Conservation (phyloP, 306 rosid genomes). For the Sindora glabra region DNA sequence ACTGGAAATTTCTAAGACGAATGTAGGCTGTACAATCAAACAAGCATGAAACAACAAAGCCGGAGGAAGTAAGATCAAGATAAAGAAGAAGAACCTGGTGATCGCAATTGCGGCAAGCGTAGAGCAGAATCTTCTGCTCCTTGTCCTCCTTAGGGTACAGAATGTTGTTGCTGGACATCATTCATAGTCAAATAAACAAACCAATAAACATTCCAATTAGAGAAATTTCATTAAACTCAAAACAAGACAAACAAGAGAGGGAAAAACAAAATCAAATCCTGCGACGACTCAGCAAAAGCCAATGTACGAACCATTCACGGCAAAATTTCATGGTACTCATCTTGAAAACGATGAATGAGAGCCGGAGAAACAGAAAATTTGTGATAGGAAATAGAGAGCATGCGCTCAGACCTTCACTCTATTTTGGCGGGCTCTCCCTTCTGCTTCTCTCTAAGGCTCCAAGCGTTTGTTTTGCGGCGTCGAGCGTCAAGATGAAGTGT, state of each 20-base stretch:
- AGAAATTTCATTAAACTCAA: background rate
- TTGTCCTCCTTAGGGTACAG: constrained; percentile 90
- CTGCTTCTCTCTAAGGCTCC: no score
- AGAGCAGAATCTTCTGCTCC: constrained; percentile 70
- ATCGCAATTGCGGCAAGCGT: constrained; percentile 95
- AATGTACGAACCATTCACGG: constrained; percentile 72
- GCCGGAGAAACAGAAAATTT: background rate
- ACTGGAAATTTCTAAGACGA: no score
- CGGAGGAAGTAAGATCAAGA: background rate
- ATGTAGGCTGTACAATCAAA: background rate
- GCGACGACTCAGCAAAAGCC: background rate
- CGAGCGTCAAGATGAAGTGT: no score
- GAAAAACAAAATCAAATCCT: background rate
- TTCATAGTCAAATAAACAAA: background rate
- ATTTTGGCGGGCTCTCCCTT: no score
- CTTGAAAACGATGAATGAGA: no score
- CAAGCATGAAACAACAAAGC: no score
- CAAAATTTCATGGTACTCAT: constrained; percentile 99
- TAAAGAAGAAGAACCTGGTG: constrained; percentile 58
- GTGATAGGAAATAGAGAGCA: background rate
- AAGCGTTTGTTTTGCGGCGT: no score
- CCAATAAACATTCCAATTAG: background rate
- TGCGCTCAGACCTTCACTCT: background rate
- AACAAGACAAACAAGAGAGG: background rate
- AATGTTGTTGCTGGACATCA: constrained; percentile 72